Conservation (phyloP, 1,139 yeast genomes). For the Wickerhamomyces sp. region DNA sequence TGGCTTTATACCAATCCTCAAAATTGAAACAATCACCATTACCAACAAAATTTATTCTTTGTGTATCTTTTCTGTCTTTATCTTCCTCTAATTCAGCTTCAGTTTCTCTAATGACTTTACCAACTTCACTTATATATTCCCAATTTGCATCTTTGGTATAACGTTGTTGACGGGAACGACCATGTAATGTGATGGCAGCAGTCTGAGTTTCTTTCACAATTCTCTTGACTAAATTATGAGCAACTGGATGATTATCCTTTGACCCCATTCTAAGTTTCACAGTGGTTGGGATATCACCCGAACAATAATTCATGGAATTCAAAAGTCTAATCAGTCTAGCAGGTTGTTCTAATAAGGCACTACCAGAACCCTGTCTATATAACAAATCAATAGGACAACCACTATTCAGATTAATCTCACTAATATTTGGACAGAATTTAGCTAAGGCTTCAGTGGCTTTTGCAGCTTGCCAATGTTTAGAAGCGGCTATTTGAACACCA, state of each 20-base stretch:
- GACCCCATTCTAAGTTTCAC: conserved; percentile 92
- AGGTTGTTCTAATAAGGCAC: conserved; percentile 89
- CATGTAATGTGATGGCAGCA: conserved; percentile 91
- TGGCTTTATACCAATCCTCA: conserved; percentile 86
- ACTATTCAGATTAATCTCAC: conserved; percentile 85
- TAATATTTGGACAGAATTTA: conserved; percentile 46
- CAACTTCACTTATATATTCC: conserved; percentile 80
- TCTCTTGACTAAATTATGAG: conserved; percentile 65
- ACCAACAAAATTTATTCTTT: conserved; percentile 66
- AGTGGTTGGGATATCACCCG: conserved; percentile 88
- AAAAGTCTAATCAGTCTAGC: conserved; percentile 72
- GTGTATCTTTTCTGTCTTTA: conserved; percentile 41
- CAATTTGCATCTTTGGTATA: conserved; percentile 91
- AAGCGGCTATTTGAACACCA: conserved; percentile 90
- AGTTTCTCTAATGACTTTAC: conserved; percentile 55
- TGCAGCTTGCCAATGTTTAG: conserved; percentile 91
- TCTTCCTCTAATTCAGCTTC: conserved; percentile 42
- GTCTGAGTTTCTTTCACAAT: conserved; percentile 73
- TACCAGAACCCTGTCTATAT: conserved; percentile 92
- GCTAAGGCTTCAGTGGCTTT: conserved; percentile 82
- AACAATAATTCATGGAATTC: conserved; percentile 82
- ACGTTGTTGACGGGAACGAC: conserved; percentile 93
- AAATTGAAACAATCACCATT: conserved; percentile 89
- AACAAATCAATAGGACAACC: conserved; percentile 97
- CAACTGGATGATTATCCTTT: conserved; percentile 80